phyloP scores from a whole-genome alignment of 371 early-diverging fungal species.

The Conidiobolus incongruus region DNA sequence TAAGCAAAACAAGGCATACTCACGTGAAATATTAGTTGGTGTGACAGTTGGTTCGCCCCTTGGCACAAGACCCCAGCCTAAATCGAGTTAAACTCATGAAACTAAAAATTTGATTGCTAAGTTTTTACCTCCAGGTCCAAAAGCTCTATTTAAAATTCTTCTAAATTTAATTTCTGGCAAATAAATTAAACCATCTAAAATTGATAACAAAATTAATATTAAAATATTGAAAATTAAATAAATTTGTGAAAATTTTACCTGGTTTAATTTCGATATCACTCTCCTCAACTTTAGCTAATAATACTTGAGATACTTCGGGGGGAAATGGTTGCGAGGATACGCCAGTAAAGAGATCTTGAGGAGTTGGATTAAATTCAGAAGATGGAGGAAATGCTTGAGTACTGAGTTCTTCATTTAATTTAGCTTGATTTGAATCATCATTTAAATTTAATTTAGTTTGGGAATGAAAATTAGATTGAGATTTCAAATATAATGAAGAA shows the following conservation, averaged over 20 bases:
- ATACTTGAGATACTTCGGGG: slow-evolving; percentile 32
- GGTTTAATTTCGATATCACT: slow-evolving; percentile 84
- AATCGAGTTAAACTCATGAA: too few species aligned
- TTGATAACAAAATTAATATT: too few species aligned
- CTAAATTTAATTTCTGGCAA: slow-evolving; percentile 94
- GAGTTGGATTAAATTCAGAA: too few species aligned
- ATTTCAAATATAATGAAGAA: too few species aligned
- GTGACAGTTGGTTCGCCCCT: slow-evolving; percentile 74
- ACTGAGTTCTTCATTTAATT: too few species aligned
- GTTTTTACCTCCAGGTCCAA: slow-evolving; percentile 75
- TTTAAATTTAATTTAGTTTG: too few species aligned
- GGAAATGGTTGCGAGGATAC: slow-evolving; percentile 49
- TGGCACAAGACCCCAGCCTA: slow-evolving; percentile 74
- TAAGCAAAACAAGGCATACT: slow-evolving; percentile 71
- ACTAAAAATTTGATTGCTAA: too few species aligned
- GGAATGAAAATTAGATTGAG: too few species aligned
- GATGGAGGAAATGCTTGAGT: too few species aligned
- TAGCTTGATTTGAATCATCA: too few species aligned
- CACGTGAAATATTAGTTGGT: slow-evolving; percentile 56
- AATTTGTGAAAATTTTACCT: slow-evolving; percentile 21
- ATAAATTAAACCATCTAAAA: slow-evolving; percentile 69
- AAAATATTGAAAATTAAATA: too few species aligned
- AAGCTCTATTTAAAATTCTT: slow-evolving; percentile 77
- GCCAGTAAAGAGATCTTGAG: slow-evolving; percentile 12
- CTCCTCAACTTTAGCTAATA: slow-evolving; percentile 41